A percentile compares a stretch with the other conserved stretches of the same genome.
phyloP scores from a whole-genome alignment of 306 rosid genomes.

The Quercus wislizeni region DNA sequence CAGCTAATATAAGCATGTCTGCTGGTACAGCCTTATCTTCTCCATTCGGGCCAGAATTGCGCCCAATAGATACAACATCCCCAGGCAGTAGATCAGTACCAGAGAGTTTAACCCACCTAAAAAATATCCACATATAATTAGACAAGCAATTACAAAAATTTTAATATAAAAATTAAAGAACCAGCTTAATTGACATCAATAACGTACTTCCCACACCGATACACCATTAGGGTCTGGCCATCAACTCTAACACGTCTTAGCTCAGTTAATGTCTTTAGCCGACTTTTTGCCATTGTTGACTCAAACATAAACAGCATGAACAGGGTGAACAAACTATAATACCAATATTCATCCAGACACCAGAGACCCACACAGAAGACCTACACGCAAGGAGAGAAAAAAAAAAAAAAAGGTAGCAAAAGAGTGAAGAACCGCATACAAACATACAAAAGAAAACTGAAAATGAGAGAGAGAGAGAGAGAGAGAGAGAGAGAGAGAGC shows the following conservation, averaged over 20 bases:
- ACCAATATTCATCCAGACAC: constrained; percentile 99
- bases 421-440: constrained; percentile 12
- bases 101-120: constrained; percentile 85
- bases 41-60: constrained; percentile 76
- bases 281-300: constrained; percentile 99
- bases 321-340: constrained; percentile 95
- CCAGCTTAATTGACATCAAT: constrained; percentile 9
- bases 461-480: constrained; percentile 17
- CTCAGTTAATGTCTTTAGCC: constrained; percentile 92
- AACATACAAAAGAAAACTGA: neutral
- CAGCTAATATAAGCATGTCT: constrained; percentile 97
- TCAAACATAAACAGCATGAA: constrained; percentile 97
- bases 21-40: constrained; percentile 98
- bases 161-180: constrained; percentile 16
- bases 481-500: neutral
- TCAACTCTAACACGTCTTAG: constrained; percentile 95
- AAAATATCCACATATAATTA: neutral
- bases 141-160: constrained; percentile 9
- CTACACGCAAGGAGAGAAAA: constrained; percentile 34
- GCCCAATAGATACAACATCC: constrained; percentile 95
- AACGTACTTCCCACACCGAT: constrained; percentile 96
- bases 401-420: neutral
- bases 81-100: constrained; percentile 97
- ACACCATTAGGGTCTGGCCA: constrained; percentile 87
- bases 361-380: constrained; percentile 99